Conservation (phyloP, 2,329 filamentous ascomycete species). For the Ceratocystis variospora region DNA sequence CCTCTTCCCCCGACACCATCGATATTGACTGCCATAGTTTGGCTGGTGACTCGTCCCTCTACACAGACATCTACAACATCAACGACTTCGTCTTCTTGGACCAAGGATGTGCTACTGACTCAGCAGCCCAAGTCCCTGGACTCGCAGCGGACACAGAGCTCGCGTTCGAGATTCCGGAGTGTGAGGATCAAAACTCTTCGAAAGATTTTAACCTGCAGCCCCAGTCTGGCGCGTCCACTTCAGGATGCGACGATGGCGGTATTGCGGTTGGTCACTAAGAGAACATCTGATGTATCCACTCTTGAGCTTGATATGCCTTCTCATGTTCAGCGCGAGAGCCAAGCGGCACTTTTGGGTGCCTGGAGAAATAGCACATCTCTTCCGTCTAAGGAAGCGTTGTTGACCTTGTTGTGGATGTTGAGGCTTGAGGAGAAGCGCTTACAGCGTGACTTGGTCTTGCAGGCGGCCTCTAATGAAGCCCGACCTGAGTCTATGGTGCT, state of each 20-base stretch:
- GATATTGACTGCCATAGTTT: constrained; percentile 54
- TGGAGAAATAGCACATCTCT: constrained; percentile 22
- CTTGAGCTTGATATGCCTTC: constrained; percentile 26
- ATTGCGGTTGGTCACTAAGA: constrained; percentile 57
- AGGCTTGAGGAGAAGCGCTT: constrained; percentile 31
- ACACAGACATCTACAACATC: constrained; percentile 37
- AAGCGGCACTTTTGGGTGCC: constrained; percentile 28
- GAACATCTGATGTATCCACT: constrained; percentile 34
- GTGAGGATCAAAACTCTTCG: constrained; percentile 47
- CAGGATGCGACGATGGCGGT: constrained; percentile 60
- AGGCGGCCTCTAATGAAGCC: constrained; percentile 1
- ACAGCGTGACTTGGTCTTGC: background rate
- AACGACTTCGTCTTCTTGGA: constrained; percentile 40
- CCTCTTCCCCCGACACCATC: constrained; percentile 56
- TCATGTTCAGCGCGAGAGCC: constrained; percentile 29
- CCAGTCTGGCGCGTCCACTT: constrained; percentile 58
- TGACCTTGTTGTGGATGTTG: constrained; percentile 36
- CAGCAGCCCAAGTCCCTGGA: constrained; percentile 36
- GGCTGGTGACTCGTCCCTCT: constrained; percentile 44
- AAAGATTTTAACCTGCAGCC: constrained; percentile 59
- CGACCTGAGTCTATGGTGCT: constrained; percentile 11
- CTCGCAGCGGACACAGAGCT: constrained; percentile 39
- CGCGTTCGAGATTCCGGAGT: constrained; percentile 41
- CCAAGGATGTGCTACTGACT: constrained; percentile 33
- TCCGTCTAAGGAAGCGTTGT: constrained; percentile 35